A percentile compares a stretch with the other conserved stretches of the same genome.
phyloP scores from a whole-genome alignment of 2,329 filamentous ascomycete species.

The Phialophora verrucosa region DNA sequence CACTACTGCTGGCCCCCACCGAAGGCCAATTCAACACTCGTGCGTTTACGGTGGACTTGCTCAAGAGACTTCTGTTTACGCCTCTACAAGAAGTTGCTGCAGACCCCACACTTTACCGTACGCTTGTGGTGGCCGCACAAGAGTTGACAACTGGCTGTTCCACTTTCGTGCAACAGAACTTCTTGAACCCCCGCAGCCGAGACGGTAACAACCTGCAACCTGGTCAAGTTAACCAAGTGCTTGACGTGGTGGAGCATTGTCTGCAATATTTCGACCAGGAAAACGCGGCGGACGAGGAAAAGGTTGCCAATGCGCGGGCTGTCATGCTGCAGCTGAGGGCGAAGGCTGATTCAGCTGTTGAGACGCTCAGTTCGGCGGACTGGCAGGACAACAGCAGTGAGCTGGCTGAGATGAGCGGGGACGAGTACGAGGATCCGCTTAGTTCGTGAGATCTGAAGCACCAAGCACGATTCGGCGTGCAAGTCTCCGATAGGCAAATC shows the following conservation, averaged over 20 bases:
- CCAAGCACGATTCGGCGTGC: not conserved
- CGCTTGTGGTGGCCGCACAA: slow-evolving; percentile 20
- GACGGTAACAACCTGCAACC: slow-evolving; percentile 27
- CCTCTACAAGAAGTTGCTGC: slow-evolving; percentile 41
- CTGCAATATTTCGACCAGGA: slow-evolving; percentile 32
- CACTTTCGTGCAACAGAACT: slow-evolving; percentile 27
- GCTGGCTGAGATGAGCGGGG: slow-evolving; percentile 34
- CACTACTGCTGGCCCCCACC: slow-evolving; percentile 59
- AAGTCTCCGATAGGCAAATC: not conserved
- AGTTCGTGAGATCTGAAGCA: slow-evolving; percentile 23
- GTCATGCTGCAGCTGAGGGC: slow-evolving; percentile 24
- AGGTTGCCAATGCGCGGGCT: slow-evolving; percentile 23
- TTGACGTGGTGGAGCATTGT: slow-evolving; percentile 34
- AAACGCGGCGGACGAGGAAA: slow-evolving; percentile 31
- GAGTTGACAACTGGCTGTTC: slow-evolving; percentile 29
- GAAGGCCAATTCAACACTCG: slow-evolving; percentile 48
- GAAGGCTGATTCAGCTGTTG: slow-evolving; percentile 32
- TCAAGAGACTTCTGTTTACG: slow-evolving; percentile 52
- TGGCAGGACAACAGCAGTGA: slow-evolving; percentile 37
- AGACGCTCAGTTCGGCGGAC: slow-evolving; percentile 35
- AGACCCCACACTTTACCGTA: slow-evolving; percentile 24
- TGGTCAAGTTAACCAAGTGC: slow-evolving; percentile 35
- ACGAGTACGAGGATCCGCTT: slow-evolving; percentile 32
- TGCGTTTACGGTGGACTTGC: slow-evolving; percentile 51
- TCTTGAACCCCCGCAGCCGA: slow-evolving; percentile 27